Base-by-base conservation (phyloP, 768 basidiomycete species). In the Hemileccinum rubropunctum region DNA sequence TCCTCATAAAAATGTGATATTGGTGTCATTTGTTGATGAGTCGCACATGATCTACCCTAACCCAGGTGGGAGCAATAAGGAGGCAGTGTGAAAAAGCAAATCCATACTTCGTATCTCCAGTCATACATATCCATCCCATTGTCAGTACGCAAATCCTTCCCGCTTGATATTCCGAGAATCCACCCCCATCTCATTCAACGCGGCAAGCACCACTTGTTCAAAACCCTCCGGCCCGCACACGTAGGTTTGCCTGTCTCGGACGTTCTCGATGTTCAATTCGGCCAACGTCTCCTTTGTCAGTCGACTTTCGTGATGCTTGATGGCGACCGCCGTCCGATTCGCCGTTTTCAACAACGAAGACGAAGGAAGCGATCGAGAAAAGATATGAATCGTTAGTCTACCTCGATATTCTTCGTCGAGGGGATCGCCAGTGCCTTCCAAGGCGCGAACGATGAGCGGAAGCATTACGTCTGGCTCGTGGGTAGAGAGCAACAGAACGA, bases 401-500 rank as follows among this genome's bases (percentile, higher is more conserved):
- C 53, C 37, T 39, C 3, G 35, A n/a, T 5, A 10, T 17, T 34
- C 27, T 33, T 49, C 42, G 13, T 23, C 38, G 18, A n/a, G 15
- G 9, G 3, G 36, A 26, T 51, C 32, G n/a, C 18, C 43, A 1
- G 33, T 34, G 34, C 15, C 12, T 36, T 45, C 42, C 36, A 52
- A 40, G 6, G 57, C 41, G 6, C 53, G 53, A 30, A 30, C 5
- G 17, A 65, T 14, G 26, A 84, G 73, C 0, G 72, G 67, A 2
- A 82, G 52, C 5, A 81, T 53, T 4, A 82, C 70, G 1, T 76
- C 68, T 0, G 81, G 81, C 57, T 84, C 82, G 32, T 76, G 72
- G 0, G 80, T 79, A 1, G 83, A 76, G 2, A 84, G 54, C 0
- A 77, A 56, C 18, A 84, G 67, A 0, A 65, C 58, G 34, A 85